Evolutionary conservation across 345 rosid genomes (phyloP).

Genomic region (Durio zibethinus): DNA sequence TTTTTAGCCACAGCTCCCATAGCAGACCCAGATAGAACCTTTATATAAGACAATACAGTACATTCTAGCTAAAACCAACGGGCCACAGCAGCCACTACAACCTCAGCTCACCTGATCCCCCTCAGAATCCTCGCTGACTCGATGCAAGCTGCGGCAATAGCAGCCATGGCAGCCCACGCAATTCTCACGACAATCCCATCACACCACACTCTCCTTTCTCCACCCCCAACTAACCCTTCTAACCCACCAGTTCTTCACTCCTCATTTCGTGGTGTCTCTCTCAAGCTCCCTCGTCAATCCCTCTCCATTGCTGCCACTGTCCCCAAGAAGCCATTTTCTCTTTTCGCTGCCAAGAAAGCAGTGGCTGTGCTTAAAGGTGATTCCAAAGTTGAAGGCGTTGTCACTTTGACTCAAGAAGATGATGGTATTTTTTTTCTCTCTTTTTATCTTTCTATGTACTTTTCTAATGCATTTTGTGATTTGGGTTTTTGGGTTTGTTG

Average conservation of each 20-base stretch:
- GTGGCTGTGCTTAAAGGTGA: slow-evolving; percentile 87
- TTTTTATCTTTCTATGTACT: background rate
- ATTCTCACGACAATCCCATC: slow-evolving; percentile 36
- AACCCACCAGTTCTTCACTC: slow-evolving; percentile 29
- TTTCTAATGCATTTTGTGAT: background rate
- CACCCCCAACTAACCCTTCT: slow-evolving; percentile 17
- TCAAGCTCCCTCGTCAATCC: slow-evolving; percentile 41
- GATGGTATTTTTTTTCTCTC: slow-evolving; percentile 34
- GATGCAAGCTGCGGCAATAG: slow-evolving; percentile 38
- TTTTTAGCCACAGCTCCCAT: background rate
- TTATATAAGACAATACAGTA: background rate
- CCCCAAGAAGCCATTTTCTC: slow-evolving; percentile 39
- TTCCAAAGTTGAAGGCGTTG: slow-evolving; percentile 84
- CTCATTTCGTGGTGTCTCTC: slow-evolving; percentile 55
- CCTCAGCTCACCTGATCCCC: slow-evolving; percentile 23
- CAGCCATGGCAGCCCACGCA: slow-evolving; percentile 63
- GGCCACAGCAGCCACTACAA: slow-evolving; percentile 9
- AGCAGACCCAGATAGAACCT: background rate
- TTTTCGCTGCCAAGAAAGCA: slow-evolving; percentile 75
- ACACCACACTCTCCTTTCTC: slow-evolving; percentile 19
- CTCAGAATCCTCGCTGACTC: background rate
- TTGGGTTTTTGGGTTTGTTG: slow-evolving; percentile 6
- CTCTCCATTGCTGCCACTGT: slow-evolving; percentile 33
- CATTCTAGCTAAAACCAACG: background rate
- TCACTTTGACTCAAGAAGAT: slow-evolving; percentile 70